These are phyloP conservation scores for button mushroom (Agaricus bisporus) DNA, from an alignment of 768 basidiomycete species.

Conservation along the genomic window DNA sequence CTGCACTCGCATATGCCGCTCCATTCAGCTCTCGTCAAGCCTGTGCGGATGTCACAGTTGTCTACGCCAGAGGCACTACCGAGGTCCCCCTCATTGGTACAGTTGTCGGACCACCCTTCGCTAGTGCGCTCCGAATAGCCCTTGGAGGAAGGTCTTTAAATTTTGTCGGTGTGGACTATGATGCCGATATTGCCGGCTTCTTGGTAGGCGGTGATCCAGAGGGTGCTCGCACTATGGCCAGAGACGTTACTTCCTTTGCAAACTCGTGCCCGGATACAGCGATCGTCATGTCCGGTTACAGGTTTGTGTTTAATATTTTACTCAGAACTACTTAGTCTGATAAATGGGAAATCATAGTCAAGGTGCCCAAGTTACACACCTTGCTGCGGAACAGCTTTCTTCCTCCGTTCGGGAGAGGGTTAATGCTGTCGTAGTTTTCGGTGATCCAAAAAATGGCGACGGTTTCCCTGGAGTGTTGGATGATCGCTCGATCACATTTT, in stretches of 20 bases:
- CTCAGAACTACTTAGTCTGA: not conserved
- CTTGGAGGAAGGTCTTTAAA: conserved; percentile 2
- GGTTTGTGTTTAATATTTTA: not conserved
- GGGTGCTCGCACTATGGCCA: conserved; percentile 13
- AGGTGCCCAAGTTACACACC: conserved; percentile 32
- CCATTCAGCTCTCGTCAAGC: not conserved
- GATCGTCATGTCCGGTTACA: conserved; percentile 21
- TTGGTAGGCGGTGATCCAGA: conserved; percentile 12
- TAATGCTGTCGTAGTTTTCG: conserved; percentile 28
- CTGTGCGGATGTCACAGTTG: conserved; percentile 5
- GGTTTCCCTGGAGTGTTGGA: conserved; percentile 21
- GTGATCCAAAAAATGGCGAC: conserved; percentile 26
- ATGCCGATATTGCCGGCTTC: conserved; percentile 11
- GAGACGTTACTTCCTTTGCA: conserved; percentile 9
- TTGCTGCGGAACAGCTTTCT: conserved; percentile 28
- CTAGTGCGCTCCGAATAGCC: not conserved
- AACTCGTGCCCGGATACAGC: conserved; percentile 18
- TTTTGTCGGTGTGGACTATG: conserved; percentile 12
- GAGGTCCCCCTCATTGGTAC: conserved; percentile 11
- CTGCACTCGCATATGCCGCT: not conserved
- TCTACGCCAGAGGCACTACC: conserved; percentile 14
- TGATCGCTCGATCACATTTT: conserved; percentile 21
- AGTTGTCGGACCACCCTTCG: conserved; percentile 14
- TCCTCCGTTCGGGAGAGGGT: conserved; percentile 20
- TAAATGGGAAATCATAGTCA: conserved; percentile 15